These are phyloP conservation scores for Pythium folliculosum DNA, from an alignment of 352 stramenopile genomes.

Conservation along the genomic window DNA sequence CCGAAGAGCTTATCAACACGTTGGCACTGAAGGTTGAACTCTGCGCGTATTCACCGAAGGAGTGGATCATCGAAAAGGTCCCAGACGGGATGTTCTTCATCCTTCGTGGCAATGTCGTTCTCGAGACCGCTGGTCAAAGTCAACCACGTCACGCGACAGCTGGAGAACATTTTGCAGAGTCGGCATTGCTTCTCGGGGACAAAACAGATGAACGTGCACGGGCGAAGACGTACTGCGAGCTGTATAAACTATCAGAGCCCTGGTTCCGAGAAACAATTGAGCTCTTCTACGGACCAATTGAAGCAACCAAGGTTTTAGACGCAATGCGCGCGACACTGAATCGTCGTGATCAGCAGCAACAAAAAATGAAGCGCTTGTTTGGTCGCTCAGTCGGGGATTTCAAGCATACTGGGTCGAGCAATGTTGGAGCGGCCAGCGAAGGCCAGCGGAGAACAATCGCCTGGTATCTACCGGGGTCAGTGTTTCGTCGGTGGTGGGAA, in stretches of 20 bases:
- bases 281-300: conserved; percentile 53
- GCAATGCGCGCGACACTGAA: conserved; percentile 58
- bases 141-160: conserved; percentile 41
- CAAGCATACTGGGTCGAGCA: neutral
- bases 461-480: conserved; percentile 57
- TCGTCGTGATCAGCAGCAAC: conserved; percentile 63
- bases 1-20: conserved; percentile 71
- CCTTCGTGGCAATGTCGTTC: conserved; percentile 50
- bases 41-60: conserved; percentile 60
- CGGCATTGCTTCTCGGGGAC: conserved; percentile 44
- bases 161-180: conserved; percentile 61
- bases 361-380: conserved; percentile 81
- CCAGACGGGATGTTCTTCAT: conserved; percentile 72
- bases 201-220: conserved; percentile 51
- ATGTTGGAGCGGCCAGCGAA: neutral
- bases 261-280: conserved; percentile 54
- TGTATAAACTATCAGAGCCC: conserved; percentile 66
- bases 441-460: neutral
- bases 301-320: conserved; percentile 34
- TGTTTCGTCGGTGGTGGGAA: conserved; percentile 64
- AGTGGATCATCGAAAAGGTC: conserved; percentile 74
- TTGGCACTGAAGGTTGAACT: conserved; percentile 51
- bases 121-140: conserved; percentile 33
- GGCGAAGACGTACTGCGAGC: conserved; percentile 70
- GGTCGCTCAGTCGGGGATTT: conserved; percentile 38